phyloP scores from a whole-genome alignment of 331 rosid species.

The Rosa hybrid region DNA sequence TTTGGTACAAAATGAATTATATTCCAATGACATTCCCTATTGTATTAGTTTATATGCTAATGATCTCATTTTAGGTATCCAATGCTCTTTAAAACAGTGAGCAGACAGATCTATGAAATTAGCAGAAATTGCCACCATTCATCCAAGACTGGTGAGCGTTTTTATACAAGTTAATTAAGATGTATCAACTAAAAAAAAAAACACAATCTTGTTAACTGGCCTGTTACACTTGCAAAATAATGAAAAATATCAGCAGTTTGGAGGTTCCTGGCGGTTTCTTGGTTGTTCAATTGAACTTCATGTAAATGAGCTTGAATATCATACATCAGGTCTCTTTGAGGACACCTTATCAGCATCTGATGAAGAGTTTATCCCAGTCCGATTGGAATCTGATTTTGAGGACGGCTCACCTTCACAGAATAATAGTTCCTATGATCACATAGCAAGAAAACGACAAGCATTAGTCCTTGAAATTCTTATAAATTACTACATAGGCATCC shows the following conservation, averaged over 20 bases:
- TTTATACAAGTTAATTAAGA: conserved; percentile 23
- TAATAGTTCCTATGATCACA: conserved; percentile 39
- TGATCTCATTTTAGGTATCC: not conserved
- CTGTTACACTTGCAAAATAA: conserved; percentile 8
- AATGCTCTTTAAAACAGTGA: not conserved
- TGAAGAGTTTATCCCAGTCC: conserved; percentile 38
- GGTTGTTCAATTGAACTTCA: conserved; percentile 12
- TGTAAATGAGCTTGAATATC: conserved; percentile 18
- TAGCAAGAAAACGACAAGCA: conserved; percentile 23
- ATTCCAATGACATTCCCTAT: not conserved
- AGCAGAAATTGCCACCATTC: not conserved
- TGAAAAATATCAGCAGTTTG: not conserved
- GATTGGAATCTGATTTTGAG: conserved; percentile 38
- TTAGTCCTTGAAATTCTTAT: conserved; percentile 17
- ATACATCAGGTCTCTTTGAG: conserved; percentile 18
- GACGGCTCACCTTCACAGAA: conserved; percentile 34
- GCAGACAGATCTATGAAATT: not conserved
- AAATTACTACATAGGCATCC: not conserved
- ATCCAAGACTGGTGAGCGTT: conserved; percentile 4
- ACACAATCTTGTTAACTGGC: not conserved
- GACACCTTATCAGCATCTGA: conserved; percentile 41
- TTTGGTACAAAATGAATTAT: not conserved
- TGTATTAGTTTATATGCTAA: not conserved
- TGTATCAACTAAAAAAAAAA: not conserved
- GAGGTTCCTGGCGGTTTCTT: conserved; percentile 9